A percentile compares a stretch with the other conserved stretches of the same genome.
Evolutionary conservation across 78 protist genomes (phyloP).

Genomic region (Dictyostelium capitatum): DNA sequence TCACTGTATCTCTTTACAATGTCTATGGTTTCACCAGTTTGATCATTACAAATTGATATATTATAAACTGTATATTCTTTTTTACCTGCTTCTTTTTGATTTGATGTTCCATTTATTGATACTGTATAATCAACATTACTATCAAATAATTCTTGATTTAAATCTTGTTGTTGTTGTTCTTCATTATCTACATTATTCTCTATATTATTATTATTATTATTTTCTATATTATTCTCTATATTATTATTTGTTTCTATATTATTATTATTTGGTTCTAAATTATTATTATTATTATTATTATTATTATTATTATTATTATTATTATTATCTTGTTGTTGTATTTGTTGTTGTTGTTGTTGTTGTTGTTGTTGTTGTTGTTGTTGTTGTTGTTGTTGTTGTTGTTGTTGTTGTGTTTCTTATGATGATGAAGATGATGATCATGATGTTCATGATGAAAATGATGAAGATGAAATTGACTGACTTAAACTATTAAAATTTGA

Average conservation of each 20-base stretch:
- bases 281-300: neutral
- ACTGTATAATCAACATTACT: slow-evolving; percentile 9
- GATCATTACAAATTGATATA: slow-evolving; percentile 38
- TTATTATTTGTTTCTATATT: neutral
- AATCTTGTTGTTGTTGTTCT: neutral
- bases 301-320: neutral
- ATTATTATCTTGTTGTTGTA: neutral
- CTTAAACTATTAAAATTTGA: neutral
- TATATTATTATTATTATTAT: neutral
- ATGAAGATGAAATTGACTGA: neutral
- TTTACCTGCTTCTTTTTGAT: slow-evolving; percentile 50
- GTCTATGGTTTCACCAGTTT: slow-evolving; percentile 27
- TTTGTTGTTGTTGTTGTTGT: neutral
- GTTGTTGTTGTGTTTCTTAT: neutral
- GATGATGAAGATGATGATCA: neutral
- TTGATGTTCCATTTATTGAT: slow-evolving; percentile 38
- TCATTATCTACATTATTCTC: neutral
- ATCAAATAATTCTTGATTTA: slow-evolving; percentile 1
- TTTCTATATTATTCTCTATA: neutral
- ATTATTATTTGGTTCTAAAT: neutral
- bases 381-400: neutral
- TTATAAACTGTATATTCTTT: slow-evolving; percentile 71
- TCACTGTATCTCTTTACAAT: slow-evolving; percentile 65
- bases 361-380: neutral
- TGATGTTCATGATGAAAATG: neutral